These are phyloP conservation scores for Phytophthora agathidicida DNA, from an alignment of 352 stramenopile genomes.

Conservation along the genomic window DNA sequence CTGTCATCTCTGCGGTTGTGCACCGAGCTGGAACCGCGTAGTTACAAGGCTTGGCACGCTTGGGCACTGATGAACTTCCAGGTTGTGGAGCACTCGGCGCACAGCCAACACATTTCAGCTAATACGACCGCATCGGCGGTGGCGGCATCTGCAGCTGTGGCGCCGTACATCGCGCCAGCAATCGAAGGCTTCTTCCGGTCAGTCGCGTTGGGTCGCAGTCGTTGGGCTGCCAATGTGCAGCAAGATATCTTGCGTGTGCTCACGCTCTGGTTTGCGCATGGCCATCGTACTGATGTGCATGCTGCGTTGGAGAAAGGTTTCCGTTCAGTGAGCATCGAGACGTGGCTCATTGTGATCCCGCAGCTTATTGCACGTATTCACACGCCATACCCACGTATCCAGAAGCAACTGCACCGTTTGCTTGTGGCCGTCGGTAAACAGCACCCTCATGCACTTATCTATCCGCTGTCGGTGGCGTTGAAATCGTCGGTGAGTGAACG, in stretches of 20 bases:
- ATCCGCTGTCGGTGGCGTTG: constrained; percentile 96
- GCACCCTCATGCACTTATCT: constrained; percentile 98
- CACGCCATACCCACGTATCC: constrained; percentile 65
- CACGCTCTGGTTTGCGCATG: constrained; percentile 98
- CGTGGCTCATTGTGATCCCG: constrained; percentile 98
- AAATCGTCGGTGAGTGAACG: constrained; percentile 93
- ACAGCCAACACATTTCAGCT: constrained; percentile 46
- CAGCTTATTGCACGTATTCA: constrained; percentile 94
- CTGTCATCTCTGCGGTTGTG: constrained; percentile 70
- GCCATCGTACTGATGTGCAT: constrained; percentile 91
- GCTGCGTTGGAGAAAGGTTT: constrained; percentile 83
- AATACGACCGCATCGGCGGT: constrained; percentile 26
- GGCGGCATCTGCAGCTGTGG: constrained; percentile 34
- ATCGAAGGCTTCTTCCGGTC: constrained; percentile 95
- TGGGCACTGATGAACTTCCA: constrained; percentile 98
- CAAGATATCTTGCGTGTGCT: constrained; percentile 99
- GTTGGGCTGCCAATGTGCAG: constrained; percentile 96
- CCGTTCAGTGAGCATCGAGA: constrained; percentile 94
- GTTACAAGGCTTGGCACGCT: constrained; percentile 94
- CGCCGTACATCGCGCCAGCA: constrained; percentile 68
- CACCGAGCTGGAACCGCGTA: constrained; percentile 72
- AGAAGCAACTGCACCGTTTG: constrained; percentile 88
- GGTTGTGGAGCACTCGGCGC: constrained; percentile 91
- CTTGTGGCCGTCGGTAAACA: constrained; percentile 90
- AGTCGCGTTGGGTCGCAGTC: constrained; percentile 95